Conservation (phyloP, 108 stramenopile species). For the Nitzschia inconspicua region DNA sequence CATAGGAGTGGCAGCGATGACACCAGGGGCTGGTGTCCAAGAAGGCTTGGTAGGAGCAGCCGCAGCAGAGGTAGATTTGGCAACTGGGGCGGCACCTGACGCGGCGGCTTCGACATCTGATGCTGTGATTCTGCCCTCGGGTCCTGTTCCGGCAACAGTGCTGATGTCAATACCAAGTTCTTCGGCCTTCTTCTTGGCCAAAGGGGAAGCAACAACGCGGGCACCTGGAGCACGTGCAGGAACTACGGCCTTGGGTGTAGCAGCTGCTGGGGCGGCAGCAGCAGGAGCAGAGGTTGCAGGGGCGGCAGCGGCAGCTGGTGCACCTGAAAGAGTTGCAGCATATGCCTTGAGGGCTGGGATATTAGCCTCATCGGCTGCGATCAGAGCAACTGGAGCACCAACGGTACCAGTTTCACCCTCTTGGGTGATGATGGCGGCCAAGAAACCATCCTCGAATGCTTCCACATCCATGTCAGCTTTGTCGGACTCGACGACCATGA, state of each 20-base stretch:
- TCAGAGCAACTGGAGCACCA: slow-evolving; percentile 88
- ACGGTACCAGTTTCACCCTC: slow-evolving; percentile 91
- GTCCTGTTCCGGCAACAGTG: slow-evolving; percentile 90
- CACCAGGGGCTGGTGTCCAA: slow-evolving; percentile 86
- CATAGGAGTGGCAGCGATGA: slow-evolving; percentile 77
- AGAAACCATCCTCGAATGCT: slow-evolving; percentile 93
- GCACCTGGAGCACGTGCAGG: slow-evolving; percentile 62
- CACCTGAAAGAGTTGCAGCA: slow-evolving; percentile 62
- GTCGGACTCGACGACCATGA: slow-evolving; percentile 97
- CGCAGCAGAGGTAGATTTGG: slow-evolving; percentile 42
- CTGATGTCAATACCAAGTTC: slow-evolving; percentile 85
- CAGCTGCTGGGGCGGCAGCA: slow-evolving; percentile 58
- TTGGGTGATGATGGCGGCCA: slow-evolving; percentile 89
- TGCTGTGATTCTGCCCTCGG: slow-evolving; percentile 85
- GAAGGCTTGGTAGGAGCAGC: slow-evolving; percentile 67
- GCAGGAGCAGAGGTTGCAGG: slow-evolving; percentile 47
- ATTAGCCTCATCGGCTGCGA: slow-evolving; percentile 81
- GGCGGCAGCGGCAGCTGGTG: slow-evolving; percentile 41
- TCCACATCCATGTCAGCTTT: slow-evolving; percentile 99
- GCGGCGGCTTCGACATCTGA: slow-evolving; percentile 65
- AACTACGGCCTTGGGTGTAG: slow-evolving; percentile 51
- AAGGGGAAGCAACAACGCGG: slow-evolving; percentile 90
- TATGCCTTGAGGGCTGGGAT: slow-evolving; percentile 80
- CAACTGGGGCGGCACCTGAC: slow-evolving; percentile 58
- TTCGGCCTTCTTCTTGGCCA: slow-evolving; percentile 88